Evolutionary conservation across 2,329 filamentous ascomycete species (phyloP).

Genomic region (Tolypocladium ovalisporum): DNA sequence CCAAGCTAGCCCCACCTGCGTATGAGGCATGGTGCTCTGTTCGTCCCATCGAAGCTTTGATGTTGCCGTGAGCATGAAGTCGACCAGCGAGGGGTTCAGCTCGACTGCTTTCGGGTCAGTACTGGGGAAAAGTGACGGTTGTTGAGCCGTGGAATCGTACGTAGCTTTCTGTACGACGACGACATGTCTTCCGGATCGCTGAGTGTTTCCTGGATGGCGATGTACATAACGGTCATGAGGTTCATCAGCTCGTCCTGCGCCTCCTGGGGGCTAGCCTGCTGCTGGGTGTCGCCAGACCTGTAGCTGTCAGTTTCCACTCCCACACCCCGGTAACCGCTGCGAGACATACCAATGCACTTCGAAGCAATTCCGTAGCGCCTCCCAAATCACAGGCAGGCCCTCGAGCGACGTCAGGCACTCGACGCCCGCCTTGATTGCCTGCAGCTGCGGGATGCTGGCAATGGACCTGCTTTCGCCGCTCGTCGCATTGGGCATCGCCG

Average conservation of each 20-base stretch:
- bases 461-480: slow-evolving; percentile 33
- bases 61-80: slow-evolving; percentile 59
- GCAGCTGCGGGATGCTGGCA: slow-evolving; percentile 45
- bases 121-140: neutral
- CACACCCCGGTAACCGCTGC: neutral
- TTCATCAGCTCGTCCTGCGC: slow-evolving; percentile 50
- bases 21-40: slow-evolving; percentile 48
- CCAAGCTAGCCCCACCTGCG: slow-evolving; percentile 38
- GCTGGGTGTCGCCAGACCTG: slow-evolving; percentile 37
- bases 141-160: slow-evolving; percentile 24
- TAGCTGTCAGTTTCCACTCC: slow-evolving; percentile 15
- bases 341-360: slow-evolving; percentile 39
- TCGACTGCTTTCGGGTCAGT: slow-evolving; percentile 26
- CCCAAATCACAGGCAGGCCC: slow-evolving; percentile 40
- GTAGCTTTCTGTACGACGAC: slow-evolving; percentile 35
- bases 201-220: slow-evolving; percentile 45
- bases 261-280: slow-evolving; percentile 34
- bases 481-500: slow-evolving; percentile 39
- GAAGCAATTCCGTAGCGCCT: slow-evolving; percentile 35
- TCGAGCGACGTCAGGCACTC: slow-evolving; percentile 38
- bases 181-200: slow-evolving; percentile 39
- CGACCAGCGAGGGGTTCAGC: slow-evolving; percentile 56
- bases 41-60: slow-evolving; percentile 65
- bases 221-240: slow-evolving; percentile 52
- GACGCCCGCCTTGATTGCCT: slow-evolving; percentile 45